Conservation (phyloP, 192 early-diverging fungal genomes). For the Backusella westeae region DNA sequence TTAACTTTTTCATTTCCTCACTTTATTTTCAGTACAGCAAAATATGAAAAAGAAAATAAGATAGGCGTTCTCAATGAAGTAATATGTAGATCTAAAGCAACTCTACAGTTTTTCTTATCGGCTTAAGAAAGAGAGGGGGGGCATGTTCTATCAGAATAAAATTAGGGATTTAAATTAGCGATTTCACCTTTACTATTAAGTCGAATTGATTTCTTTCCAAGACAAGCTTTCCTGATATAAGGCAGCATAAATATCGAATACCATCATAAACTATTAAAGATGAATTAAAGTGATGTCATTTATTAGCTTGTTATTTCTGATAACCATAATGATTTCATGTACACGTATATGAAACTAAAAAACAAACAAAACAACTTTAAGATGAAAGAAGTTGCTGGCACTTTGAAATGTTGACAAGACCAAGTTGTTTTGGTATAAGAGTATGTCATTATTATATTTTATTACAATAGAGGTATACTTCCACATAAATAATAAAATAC, state of each 20-base stretch:
- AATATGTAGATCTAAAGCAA: not conserved
- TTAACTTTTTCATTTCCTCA: not conserved
- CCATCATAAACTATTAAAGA: not conserved
- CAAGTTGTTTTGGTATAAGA: not conserved
- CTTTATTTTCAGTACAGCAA: not conserved
- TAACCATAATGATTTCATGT: not conserved
- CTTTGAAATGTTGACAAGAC: not conserved
- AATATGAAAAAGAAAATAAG: not conserved
- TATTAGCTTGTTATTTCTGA: not conserved
- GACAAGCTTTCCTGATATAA: not conserved
- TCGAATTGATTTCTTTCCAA: not conserved
- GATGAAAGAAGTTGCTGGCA: not conserved
- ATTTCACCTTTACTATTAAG: not conserved
- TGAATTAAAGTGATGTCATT: not conserved
- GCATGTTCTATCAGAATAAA: not conserved
- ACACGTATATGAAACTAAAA: not conserved
- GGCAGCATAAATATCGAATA: not conserved
- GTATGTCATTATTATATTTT: too few relatives aligned
- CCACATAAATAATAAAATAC: not conserved
- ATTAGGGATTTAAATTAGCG: not conserved
- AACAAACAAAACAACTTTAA: not conserved
- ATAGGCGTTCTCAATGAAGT: not conserved
- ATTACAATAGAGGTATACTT: not conserved
- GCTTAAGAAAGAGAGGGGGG: not conserved
- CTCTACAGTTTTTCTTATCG: not conserved